Conservation (phyloP, 2,329 filamentous ascomycete species). For the Ophiognomonia clavigignenti-juglandacearum region DNA sequence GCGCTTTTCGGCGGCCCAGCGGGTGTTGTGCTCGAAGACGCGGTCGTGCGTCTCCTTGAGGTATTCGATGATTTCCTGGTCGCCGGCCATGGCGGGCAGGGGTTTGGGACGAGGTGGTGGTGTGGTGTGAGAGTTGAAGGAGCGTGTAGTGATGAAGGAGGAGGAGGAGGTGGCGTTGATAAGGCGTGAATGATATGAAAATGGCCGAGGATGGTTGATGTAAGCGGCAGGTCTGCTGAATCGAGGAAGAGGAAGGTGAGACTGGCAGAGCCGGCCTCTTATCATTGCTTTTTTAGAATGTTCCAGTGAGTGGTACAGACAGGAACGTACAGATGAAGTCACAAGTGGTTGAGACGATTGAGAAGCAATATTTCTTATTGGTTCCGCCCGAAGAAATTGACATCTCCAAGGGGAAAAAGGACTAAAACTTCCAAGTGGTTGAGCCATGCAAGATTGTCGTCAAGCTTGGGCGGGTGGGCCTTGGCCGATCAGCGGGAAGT, state of each 20-base stretch:
- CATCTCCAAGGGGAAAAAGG: no score
- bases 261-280: conserved; percentile 10
- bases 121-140: not conserved
- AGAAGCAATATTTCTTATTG: no score
- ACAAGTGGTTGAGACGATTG: no score
- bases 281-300: conserved; percentile 6
- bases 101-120: not conserved
- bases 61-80: conserved; percentile 44
- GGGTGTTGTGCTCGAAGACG: conserved; percentile 64
- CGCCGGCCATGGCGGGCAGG: conserved; percentile 22
- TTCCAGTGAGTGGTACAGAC: not conserved
- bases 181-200: not conserved
- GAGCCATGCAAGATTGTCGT: no score
- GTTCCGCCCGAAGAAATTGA: no score
- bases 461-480: no score
- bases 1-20: conserved; percentile 58
- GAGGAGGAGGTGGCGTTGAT: not conserved
- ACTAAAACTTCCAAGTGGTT: no score
- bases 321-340: not conserved
- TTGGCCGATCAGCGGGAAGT: no score
- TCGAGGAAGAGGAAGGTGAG: conserved; percentile 2
- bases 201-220: no score
- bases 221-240: not conserved
- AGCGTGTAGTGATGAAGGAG: conserved; percentile 7
- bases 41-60: conserved; percentile 60